These are phyloP conservation scores for Ceriops decandra DNA, from an alignment of 345 rosid genomes.

Conservation along the genomic window DNA sequence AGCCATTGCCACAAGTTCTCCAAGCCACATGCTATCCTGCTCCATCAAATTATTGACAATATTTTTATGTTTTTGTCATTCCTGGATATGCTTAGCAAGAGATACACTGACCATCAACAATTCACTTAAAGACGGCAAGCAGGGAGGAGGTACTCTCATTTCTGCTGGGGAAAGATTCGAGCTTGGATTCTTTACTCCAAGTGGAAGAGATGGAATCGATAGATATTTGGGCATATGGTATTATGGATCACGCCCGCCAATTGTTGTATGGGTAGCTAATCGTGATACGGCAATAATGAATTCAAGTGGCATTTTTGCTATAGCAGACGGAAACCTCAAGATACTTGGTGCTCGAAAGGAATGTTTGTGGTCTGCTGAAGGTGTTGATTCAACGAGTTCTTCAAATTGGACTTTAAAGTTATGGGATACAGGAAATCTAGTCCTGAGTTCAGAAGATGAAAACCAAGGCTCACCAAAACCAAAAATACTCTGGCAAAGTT, in stretches of 20 bases:
- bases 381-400: constrained; percentile 2
- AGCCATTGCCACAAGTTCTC: neutral
- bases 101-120: constrained; percentile 6
- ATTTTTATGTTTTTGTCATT: neutral
- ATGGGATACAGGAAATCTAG: constrained; percentile 41
- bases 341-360: constrained; percentile 5
- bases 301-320: constrained; percentile 4
- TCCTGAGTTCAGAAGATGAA: constrained; percentile 12
- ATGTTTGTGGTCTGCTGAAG: constrained; percentile 9
- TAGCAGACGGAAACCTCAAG: neutral
- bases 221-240: constrained; percentile 24
- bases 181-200: constrained; percentile 29
- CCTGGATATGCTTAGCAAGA: constrained; percentile 5
- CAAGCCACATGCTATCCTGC: neutral
- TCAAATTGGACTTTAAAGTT: constrained; percentile 21
- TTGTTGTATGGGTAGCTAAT: constrained; percentile 27
- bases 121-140: neutral
- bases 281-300: constrained; percentile 7
- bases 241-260: constrained; percentile 1
- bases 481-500: constrained; percentile 6
- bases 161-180: constrained; percentile 30
- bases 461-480: neutral
- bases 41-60: neutral
- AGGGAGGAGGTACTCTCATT: constrained; percentile 20
- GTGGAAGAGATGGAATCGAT: neutral